Percentiles rank a stretch among this genome's conserved stretches.
Conservation (phyloP, 768 basidiomycete species). For the Mycena kentingensis region DNA sequence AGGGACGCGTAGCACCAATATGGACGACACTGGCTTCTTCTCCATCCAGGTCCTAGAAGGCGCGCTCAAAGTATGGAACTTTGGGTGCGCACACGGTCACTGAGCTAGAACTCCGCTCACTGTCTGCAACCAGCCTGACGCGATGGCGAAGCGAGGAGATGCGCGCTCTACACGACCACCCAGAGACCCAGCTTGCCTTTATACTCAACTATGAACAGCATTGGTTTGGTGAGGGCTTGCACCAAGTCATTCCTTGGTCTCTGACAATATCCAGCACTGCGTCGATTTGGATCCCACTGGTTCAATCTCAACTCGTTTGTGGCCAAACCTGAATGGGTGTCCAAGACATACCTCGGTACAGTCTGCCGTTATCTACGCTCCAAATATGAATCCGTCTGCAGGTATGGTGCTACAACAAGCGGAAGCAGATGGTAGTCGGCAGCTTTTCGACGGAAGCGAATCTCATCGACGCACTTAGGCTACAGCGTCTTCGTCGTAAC, state of each 20-base stretch:
- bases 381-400: too few species aligned
- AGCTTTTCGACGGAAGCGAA: background rate
- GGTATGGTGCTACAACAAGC: slow-evolving; percentile 85
- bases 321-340: slow-evolving; percentile 75
- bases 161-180: slow-evolving; percentile 70
- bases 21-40: slow-evolving; percentile 96
- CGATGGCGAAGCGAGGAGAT: slow-evolving; percentile 86
- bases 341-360: slow-evolving; percentile 68
- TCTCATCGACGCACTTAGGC: slow-evolving; percentile 42
- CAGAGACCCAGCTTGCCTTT: slow-evolving; percentile 86
- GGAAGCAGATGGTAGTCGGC: slow-evolving; percentile 69
- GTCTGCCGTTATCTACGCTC: background rate
- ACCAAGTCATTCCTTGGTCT: slow-evolving; percentile 63
- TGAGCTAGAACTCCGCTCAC: slow-evolving; percentile 9
- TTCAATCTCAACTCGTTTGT: slow-evolving; percentile 86
- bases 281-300: slow-evolving; percentile 62
- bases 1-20: slow-evolving; percentile 63
- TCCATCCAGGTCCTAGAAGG: slow-evolving; percentile 87
- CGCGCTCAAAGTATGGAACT: slow-evolving; percentile 81
- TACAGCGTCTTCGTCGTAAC: slow-evolving; percentile 82
- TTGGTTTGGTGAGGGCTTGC: slow-evolving; percentile 80
- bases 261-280: slow-evolving; percentile 41
- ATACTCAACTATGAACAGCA: slow-evolving; percentile 85
- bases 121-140: slow-evolving; percentile 54
- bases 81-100: slow-evolving; percentile 28